Evolutionary conservation across 192 early-diverging fungal species (phyloP).

Genomic region (Phlyctochytrium bullatum): DNA sequence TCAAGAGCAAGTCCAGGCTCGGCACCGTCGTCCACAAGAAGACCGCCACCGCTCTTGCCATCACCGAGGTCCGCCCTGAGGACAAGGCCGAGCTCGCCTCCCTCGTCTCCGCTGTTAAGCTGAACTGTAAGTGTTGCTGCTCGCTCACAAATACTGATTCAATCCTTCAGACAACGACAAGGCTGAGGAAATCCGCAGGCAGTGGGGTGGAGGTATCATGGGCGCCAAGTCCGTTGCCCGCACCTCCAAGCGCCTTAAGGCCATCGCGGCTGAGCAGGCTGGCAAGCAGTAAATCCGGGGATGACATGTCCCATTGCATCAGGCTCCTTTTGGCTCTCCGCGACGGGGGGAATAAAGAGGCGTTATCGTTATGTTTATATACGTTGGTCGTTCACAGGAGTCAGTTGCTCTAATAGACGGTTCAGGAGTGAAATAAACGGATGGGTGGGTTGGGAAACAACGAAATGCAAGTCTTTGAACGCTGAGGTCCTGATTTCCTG

Average conservation of each 20-base stretch:
- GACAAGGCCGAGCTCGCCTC: constrained; percentile 90
- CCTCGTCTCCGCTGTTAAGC: constrained; percentile 87
- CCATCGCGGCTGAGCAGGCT: constrained; percentile 17
- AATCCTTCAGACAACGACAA: constrained; percentile 71
- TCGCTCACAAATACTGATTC: neutral
- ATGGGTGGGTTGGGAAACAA: too few relatives aligned
- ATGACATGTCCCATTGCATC: too few relatives aligned
- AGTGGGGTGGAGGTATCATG: constrained; percentile 99
- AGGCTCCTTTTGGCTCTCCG: too few relatives aligned
- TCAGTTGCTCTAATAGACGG: too few relatives aligned
- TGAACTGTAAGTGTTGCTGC: constrained; percentile 59
- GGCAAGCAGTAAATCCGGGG: constrained; percentile 25
- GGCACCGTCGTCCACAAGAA: constrained; percentile 99
- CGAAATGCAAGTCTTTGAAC: too few relatives aligned
- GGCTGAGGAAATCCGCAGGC: constrained; percentile 82
- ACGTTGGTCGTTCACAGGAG: too few relatives aligned
- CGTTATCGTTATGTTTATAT: too few relatives aligned
- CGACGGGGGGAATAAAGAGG: too few relatives aligned
- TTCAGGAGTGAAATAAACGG: too few relatives aligned
- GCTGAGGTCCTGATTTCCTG: too few relatives aligned
- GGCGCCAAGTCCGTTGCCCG: constrained; percentile 26
- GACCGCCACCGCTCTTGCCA: constrained; percentile 95
- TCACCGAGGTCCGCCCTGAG: constrained; percentile 91
- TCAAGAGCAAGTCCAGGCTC: constrained; percentile 98
- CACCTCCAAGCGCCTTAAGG: constrained; percentile 23